Conservation (phyloP, 768 basidiomycete genomes). For the Leccinum variicolor region DNA sequence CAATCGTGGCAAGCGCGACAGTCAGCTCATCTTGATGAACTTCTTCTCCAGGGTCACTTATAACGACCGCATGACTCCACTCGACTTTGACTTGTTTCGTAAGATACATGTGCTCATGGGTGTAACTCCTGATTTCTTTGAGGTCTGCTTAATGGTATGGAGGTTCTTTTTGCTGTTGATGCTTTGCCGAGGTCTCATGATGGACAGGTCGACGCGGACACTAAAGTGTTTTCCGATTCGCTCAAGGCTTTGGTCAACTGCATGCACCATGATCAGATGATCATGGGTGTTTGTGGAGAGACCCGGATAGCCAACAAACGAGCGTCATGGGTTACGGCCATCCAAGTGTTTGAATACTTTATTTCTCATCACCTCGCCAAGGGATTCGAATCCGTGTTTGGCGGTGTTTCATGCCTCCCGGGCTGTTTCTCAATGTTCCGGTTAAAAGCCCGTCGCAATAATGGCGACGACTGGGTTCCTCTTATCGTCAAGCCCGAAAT, state of each 20-base stretch:
- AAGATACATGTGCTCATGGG: conserved; percentile 97
- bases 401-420: conserved; percentile 97
- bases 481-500: conserved; percentile 97
- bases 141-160: conserved; percentile 91
- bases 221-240: conserved; percentile 90
- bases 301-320: conserved; percentile 99
- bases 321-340: conserved; percentile 96
- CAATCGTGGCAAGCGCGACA: conserved; percentile 97
- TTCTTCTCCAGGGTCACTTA: conserved; percentile 99
- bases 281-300: conserved; percentile 99
- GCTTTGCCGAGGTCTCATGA: conserved; percentile 7
- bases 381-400: conserved; percentile 98
- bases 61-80: conserved; percentile 96
- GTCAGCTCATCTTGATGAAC: conserved; percentile 98
- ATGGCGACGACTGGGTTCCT: conserved; percentile 96
- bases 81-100: conserved; percentile 97
- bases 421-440: conserved; percentile 99
- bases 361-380: conserved; percentile 99
- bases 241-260: conserved; percentile 91
- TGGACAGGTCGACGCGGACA: conserved; percentile 93
- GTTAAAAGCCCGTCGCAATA: conserved; percentile 84
- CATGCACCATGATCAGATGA: conserved; percentile 98
- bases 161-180: conserved; percentile 23
- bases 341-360: conserved; percentile 98
- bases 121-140: conserved; percentile 98